phyloP scores from a whole-genome alignment of 495 filamentous ascomycete genomes.

The Parathielavia appendiculata region DNA sequence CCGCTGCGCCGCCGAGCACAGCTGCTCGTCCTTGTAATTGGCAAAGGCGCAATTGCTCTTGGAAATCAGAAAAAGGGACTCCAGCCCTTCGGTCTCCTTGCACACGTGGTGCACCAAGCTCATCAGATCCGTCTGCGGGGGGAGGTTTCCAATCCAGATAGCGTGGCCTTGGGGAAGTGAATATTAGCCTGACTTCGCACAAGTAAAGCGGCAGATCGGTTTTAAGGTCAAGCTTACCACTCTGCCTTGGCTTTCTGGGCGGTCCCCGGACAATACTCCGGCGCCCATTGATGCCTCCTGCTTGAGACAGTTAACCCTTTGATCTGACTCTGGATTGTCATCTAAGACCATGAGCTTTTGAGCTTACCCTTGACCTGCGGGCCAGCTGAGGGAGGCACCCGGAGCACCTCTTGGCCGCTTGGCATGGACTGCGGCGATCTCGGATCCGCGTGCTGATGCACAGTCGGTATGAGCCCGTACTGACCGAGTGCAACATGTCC shows the following conservation, averaged over 20 bases:
- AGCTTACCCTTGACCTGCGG: constrained; percentile 17
- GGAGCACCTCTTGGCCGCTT: constrained; percentile 4
- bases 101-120: constrained; percentile 89
- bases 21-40: constrained; percentile 80
- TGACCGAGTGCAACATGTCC: constrained; percentile 32
- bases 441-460: constrained; percentile 12
- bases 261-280: constrained; percentile 70
- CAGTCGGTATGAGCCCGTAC: constrained; percentile 19
- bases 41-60: constrained; percentile 98
- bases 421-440: constrained; percentile 13
- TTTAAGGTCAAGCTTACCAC: constrained; percentile 32
- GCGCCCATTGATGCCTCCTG: constrained; percentile 32
- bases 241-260: constrained; percentile 84
- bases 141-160: constrained; percentile 94
- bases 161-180: constrained; percentile 60
- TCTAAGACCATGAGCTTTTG: too few relatives aligned
- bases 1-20: constrained; percentile 70
- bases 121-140: constrained; percentile 70
- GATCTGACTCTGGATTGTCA: too few relatives aligned
- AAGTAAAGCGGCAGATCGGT: too few relatives aligned
- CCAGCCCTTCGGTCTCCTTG: constrained; percentile 71
- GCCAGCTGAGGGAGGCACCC: not conserved
- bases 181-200: not conserved
- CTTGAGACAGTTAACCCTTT: not conserved
- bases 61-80: constrained; percentile 90